Conservation (phyloP, 2,329 filamentous ascomycete genomes). For the Cytospora chrysosperma region DNA sequence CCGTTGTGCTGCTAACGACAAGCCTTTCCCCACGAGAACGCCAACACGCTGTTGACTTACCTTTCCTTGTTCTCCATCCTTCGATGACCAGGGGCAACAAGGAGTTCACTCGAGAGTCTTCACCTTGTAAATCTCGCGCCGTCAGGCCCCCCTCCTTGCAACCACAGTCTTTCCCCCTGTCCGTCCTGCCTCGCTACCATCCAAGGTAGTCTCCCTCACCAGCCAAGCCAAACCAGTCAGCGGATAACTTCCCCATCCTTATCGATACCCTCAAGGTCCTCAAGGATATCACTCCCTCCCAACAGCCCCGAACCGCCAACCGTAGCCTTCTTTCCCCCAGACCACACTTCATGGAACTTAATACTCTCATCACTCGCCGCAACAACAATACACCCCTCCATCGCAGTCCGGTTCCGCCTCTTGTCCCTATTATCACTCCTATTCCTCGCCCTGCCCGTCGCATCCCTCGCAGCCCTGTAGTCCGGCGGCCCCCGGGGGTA, state of each 20-base stretch:
- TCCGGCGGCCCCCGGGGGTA: constrained; percentile 60
- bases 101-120: neutral
- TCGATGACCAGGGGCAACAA: constrained; percentile 36
- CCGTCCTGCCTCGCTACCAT: neutral
- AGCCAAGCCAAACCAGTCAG: constrained; percentile 37
- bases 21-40: neutral
- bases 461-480: constrained; percentile 35
- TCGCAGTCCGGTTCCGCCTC: constrained; percentile 47
- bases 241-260: constrained; percentile 71
- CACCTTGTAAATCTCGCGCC: no score
- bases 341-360: constrained; percentile 95
- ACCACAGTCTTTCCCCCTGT: neutral
- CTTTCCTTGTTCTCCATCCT: constrained; percentile 5
- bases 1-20: constrained; percentile 2
- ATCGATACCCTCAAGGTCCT: constrained; percentile 77
- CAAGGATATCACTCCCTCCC: constrained; percentile 82
- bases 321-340: constrained; percentile 56
- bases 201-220: neutral
- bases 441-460: constrained; percentile 43
- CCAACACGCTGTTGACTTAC: constrained; percentile 20
- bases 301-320: constrained; percentile 59
- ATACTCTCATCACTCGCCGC: constrained; percentile 89
- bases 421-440: neutral
- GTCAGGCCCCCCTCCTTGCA: no score
- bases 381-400: constrained; percentile 84